Percentiles rank a stretch among this genome's conserved stretches.
These are phyloP conservation scores for Escallonia herrerae DNA, from an alignment of 129 eudicot species.

Conservation along the genomic window DNA sequence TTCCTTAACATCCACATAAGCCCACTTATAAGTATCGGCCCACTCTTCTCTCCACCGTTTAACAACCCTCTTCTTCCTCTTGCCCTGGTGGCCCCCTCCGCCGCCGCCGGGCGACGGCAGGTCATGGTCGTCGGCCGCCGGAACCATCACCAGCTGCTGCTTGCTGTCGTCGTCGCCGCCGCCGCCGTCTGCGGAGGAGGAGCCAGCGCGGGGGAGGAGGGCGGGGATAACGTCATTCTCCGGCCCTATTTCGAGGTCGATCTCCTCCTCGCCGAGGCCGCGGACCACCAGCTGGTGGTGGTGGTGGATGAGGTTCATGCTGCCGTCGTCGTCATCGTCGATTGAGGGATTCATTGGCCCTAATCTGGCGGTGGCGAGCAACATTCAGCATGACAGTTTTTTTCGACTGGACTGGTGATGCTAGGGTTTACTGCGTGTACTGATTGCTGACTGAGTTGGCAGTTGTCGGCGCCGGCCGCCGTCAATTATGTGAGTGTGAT, in stretches of 20 bases:
- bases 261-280: slow-evolving; percentile 88
- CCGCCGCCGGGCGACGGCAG: slow-evolving; percentile 10
- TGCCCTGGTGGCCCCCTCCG: slow-evolving; percentile 40
- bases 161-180: slow-evolving; percentile 78
- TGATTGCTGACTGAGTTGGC: no score
- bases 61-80: slow-evolving; percentile 91
- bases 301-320: slow-evolving; percentile 73
- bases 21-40: slow-evolving; percentile 99
- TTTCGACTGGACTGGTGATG: no score
- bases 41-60: slow-evolving; percentile 99
- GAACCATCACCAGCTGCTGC: slow-evolving; percentile 51
- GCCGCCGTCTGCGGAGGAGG: slow-evolving; percentile 68
- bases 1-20: slow-evolving; percentile 94
- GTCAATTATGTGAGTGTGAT: no score
- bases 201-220: slow-evolving; percentile 42
- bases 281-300: slow-evolving; percentile 44
- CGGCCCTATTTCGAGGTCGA: slow-evolving; percentile 91
- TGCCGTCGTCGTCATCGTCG: slow-evolving; percentile 41
- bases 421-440: no score
- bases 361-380: slow-evolving; percentile 65
- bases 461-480: no score
- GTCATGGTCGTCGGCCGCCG: slow-evolving; percentile 68
- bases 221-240: slow-evolving; percentile 73
- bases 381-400: slow-evolving; percentile 93
- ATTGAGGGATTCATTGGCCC: slow-evolving; percentile 79